Conservation (phyloP, 2,329 filamentous ascomycete genomes). For the Sclerotinia subarctica region DNA sequence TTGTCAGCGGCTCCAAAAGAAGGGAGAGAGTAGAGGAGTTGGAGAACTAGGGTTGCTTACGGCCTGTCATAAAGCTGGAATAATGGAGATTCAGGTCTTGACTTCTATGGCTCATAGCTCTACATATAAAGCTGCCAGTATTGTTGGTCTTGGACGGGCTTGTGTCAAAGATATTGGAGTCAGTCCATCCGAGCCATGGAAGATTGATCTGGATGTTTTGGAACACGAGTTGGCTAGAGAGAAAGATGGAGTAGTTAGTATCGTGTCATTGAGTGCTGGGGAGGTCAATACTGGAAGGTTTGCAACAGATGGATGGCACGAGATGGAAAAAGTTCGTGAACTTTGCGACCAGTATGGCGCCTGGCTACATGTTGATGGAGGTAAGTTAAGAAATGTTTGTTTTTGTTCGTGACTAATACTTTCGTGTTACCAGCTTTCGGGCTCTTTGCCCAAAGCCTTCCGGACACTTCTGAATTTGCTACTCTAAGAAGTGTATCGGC, state of each 20-base stretch:
- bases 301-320: constrained; percentile 51
- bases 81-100: constrained; percentile 70
- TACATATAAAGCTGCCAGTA: constrained; percentile 74
- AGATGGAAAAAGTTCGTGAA: constrained; percentile 55
- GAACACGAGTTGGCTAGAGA: constrained; percentile 53
- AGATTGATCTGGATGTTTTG: constrained; percentile 64
- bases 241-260: constrained; percentile 57
- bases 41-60: constrained; percentile 67
- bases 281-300: constrained; percentile 91
- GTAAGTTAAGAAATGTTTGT: constrained; percentile 40
- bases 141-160: constrained; percentile 72
- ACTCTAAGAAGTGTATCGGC: constrained; percentile 49
- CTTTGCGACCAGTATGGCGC: constrained; percentile 71
- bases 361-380: constrained; percentile 88
- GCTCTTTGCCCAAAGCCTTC: constrained; percentile 69
- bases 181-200: constrained; percentile 58
- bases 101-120: constrained; percentile 84
- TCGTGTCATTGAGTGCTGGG: constrained; percentile 77
- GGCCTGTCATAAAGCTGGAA: constrained; percentile 61
- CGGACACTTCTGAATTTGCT: constrained; percentile 54
- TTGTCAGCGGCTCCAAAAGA: constrained; percentile 38
- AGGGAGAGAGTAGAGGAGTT: constrained; percentile 45
- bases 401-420: neutral
- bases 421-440: constrained; percentile 63
- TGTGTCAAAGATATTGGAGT: constrained; percentile 61